These are phyloP conservation scores for Pythium brachiatum DNA, from an alignment of 352 stramenopile genomes.

Conservation along the genomic window DNA sequence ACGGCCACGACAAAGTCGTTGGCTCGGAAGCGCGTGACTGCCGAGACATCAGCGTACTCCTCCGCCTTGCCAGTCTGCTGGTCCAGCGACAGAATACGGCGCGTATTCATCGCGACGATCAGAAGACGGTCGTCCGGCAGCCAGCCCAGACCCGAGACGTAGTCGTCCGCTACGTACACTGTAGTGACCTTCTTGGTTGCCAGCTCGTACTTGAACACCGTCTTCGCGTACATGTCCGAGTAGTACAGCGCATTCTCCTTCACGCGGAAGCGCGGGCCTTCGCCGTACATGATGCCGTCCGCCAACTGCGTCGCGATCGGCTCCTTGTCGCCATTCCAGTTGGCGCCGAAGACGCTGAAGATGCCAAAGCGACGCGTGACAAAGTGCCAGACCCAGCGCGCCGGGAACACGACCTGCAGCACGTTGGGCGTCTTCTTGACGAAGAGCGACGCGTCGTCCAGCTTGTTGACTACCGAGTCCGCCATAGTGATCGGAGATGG, in stretches of 20 bases:
- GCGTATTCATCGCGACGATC: conserved; percentile 56
- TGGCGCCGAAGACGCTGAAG: conserved; percentile 6
- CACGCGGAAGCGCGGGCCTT: conserved; percentile 57
- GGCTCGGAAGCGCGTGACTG: conserved; percentile 43
- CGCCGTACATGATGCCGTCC: conserved; percentile 50
- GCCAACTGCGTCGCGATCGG: conserved; percentile 32
- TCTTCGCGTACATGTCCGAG: conserved; percentile 57
- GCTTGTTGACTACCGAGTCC: background rate
- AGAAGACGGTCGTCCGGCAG: conserved; percentile 55
- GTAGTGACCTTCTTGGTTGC: conserved; percentile 30
- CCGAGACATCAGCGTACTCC: conserved; percentile 49
- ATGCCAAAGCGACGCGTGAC: conserved; percentile 27
- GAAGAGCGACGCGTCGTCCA: conserved; percentile 21
- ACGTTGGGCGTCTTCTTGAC: conserved; percentile 20
- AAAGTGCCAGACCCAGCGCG: conserved; percentile 33
- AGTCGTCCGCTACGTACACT: conserved; percentile 53
- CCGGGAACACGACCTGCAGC: conserved; percentile 19
- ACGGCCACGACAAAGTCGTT: conserved; percentile 68
- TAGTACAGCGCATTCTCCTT: conserved; percentile 59
- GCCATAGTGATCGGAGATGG: background rate
- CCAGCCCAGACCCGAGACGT: conserved; percentile 59
- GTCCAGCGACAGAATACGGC: conserved; percentile 43
- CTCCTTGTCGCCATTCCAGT: conserved; percentile 27
- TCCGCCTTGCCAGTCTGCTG: conserved; percentile 27
- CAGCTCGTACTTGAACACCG: conserved; percentile 62